Conservation (phyloP, 208 protist genomes). For the Leishmania major region DNA sequence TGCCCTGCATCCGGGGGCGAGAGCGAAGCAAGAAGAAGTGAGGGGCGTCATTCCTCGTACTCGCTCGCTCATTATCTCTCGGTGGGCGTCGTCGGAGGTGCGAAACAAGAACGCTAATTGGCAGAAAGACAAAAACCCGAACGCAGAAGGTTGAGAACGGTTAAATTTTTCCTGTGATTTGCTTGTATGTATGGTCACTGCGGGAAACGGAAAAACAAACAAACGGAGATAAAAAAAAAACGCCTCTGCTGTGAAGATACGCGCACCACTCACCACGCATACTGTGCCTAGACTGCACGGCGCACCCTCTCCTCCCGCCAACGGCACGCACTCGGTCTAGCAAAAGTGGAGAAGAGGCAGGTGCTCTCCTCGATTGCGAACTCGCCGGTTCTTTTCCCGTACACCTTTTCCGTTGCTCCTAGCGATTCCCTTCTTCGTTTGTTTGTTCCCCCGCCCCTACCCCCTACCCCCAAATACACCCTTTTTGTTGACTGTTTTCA, state of each 20-base stretch:
- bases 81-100: neutral
- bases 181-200: neutral
- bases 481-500: neutral
- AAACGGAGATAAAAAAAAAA: neutral
- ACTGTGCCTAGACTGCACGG: neutral
- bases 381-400: neutral
- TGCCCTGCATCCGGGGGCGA: neutral
- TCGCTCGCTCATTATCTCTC: neutral
- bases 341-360: neutral
- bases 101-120: neutral
- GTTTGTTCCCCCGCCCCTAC: neutral
- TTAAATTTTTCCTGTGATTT: too few relatives aligned
- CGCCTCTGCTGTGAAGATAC: neutral
- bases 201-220: neutral
- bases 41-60: neutral
- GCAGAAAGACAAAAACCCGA: neutral
- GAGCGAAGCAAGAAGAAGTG: neutral
- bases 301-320: neutral
- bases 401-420: too few relatives aligned
- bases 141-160: neutral
- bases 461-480: neutral
- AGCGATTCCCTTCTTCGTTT: neutral
- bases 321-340: neutral
- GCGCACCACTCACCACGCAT: slow-evolving; percentile 7
- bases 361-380: neutral